Evolutionary conservation across 2,329 filamentous ascomycete genomes (phyloP).

Genomic region (Purpureocillium takamizusanense): DNA sequence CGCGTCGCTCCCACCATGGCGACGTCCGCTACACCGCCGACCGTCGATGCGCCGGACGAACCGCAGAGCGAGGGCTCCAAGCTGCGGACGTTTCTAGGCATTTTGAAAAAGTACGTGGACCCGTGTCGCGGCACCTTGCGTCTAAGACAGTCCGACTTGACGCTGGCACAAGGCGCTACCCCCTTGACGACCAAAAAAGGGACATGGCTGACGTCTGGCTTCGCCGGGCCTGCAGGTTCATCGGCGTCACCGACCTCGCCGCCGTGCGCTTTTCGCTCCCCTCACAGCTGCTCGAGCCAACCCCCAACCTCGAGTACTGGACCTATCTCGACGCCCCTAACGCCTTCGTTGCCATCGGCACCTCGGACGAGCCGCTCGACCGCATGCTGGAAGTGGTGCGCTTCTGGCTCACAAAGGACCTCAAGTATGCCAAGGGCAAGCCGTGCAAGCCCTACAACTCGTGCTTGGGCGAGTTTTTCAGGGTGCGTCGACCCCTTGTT

Average conservation of each 20-base stretch:
- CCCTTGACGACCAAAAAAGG: slow-evolving; percentile 2
- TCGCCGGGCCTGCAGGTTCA: slow-evolving; percentile 55
- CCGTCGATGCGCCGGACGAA: slow-evolving; percentile 30
- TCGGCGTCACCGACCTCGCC: slow-evolving; percentile 92
- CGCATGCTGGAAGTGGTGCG: slow-evolving; percentile 91
- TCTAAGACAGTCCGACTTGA: too few relatives aligned
- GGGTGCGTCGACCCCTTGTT: slow-evolving; percentile 44
- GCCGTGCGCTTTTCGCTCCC: slow-evolving; percentile 93
- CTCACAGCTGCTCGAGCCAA: slow-evolving; percentile 89
- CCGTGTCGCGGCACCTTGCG: slow-evolving; percentile 2
- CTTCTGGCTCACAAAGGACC: slow-evolving; percentile 98
- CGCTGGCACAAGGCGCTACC: too few relatives aligned
- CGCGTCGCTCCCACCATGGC: slow-evolving; percentile 26
- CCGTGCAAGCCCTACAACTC: slow-evolving; percentile 99
- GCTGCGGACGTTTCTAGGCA: slow-evolving; percentile 78
- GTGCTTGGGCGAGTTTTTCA: slow-evolving; percentile 92
- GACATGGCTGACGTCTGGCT: slow-evolving; percentile 7
- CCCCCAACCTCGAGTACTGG: slow-evolving; percentile 98
- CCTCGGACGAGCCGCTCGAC: slow-evolving; percentile 82
- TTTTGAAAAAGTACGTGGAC: slow-evolving; percentile 69
- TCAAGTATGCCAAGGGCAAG: slow-evolving; percentile 98
- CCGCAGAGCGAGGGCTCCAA: slow-evolving; percentile 72
- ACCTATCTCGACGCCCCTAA: slow-evolving; percentile 94
- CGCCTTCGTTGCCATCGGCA: slow-evolving; percentile 74
- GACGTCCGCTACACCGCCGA: slow-evolving; percentile 24